A percentile compares a stretch with the other conserved stretches of the same genome.
These are phyloP conservation scores for Populus simonii DNA, from an alignment of 345 rosid species.

Conservation along the genomic window DNA sequence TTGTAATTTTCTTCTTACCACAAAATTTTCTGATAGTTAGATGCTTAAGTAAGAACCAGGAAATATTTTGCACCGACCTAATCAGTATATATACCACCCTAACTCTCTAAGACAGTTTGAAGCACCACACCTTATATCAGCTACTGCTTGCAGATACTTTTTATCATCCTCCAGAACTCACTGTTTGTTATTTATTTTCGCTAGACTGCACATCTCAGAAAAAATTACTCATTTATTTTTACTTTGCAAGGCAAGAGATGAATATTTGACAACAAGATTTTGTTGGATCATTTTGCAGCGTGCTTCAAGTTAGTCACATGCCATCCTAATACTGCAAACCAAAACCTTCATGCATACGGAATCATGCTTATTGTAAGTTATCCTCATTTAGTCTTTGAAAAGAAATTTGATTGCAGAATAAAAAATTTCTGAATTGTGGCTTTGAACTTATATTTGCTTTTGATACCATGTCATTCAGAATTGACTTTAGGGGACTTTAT, in stretches of 20 bases:
- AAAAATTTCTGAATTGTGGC: neutral
- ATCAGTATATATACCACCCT: no score
- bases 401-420: neutral
- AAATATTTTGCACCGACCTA: neutral
- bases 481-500: no score
- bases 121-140: neutral
- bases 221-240: neutral
- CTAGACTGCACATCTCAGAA: neutral
- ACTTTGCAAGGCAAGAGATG: neutral
- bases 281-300: constrained; percentile 46
- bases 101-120: no score
- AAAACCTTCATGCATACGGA: constrained; percentile 80
- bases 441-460: neutral
- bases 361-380: constrained; percentile 78
- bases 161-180: neutral
- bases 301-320: constrained; percentile 82
- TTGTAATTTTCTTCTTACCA: neutral
- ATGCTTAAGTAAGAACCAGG: neutral
- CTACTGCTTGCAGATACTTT: neutral
- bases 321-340: constrained; percentile 56
- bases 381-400: neutral
- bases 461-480: no score
- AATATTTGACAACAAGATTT: neutral
- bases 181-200: neutral
- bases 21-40: neutral